Evolutionary conservation across 1,284 basidiomycete genomes (phyloP).

Genomic region (Leccinum subfulvum): DNA sequence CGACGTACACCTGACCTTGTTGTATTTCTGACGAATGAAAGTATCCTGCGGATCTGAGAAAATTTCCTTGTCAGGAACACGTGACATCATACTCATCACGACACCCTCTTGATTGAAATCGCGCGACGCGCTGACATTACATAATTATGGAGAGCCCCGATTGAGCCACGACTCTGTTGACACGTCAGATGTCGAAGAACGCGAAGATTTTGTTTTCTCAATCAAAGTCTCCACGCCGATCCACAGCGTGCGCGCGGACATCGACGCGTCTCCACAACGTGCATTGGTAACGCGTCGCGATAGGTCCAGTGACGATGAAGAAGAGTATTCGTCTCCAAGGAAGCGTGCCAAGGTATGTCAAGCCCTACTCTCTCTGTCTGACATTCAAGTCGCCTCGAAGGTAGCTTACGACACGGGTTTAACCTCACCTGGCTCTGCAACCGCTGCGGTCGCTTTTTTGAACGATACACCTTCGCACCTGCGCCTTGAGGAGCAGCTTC

Average conservation of each 20-base stretch:
- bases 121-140: too few relatives aligned
- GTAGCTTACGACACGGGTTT: constrained; percentile 11
- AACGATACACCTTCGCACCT: not conserved
- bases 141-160: too few relatives aligned
- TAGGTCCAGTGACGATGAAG: constrained; percentile 12
- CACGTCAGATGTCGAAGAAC: constrained; percentile 60
- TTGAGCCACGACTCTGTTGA: constrained; percentile 42
- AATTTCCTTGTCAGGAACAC: constrained; percentile 20
- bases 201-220: constrained; percentile 37
- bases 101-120: too few relatives aligned
- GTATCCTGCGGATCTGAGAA: not conserved
- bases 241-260: too few relatives aligned
- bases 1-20: constrained; percentile 10
- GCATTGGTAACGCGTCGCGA: constrained; percentile 1
- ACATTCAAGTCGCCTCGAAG: constrained; percentile 22
- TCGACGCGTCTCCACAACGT: too few relatives aligned
- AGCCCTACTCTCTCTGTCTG: not conserved
- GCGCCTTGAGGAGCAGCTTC: not conserved
- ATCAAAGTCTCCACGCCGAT: constrained; percentile 1
- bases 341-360: constrained; percentile 32
- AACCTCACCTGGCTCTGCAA: not conserved
- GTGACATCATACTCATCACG: constrained; percentile 19
- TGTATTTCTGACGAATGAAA: constrained; percentile 21
- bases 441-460: not conserved
- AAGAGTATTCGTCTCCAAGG: constrained; percentile 25